Evolutionary conservation across 2,329 filamentous ascomycete genomes (phyloP).

Genomic region (Ophidiomyces ophidiicola): DNA sequence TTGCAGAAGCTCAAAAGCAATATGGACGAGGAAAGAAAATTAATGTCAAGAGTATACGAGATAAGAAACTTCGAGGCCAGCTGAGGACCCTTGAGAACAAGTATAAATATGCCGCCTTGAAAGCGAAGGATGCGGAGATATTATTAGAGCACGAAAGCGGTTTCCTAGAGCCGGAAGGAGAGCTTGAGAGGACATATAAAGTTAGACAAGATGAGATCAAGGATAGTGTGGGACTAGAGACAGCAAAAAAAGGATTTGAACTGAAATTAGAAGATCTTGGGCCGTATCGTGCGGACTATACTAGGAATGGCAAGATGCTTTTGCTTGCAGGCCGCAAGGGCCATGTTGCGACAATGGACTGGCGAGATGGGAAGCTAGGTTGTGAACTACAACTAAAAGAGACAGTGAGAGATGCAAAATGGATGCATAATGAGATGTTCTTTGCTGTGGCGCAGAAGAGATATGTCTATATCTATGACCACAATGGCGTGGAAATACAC

Average conservation of each 20-base stretch:
- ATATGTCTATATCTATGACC: constrained; percentile 92
- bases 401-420: constrained; percentile 77
- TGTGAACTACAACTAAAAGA: constrained; percentile 87
- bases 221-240: constrained; percentile 61
- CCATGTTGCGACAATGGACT: constrained; percentile 93
- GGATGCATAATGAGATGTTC: constrained; percentile 85
- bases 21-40: constrained; percentile 79
- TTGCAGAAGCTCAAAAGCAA: constrained; percentile 49
- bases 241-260: constrained; percentile 86
- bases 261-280: constrained; percentile 70
- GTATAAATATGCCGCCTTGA: constrained; percentile 65
- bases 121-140: constrained; percentile 91
- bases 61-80: constrained; percentile 80
- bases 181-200: constrained; percentile 84
- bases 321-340: constrained; percentile 81
- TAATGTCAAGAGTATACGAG: constrained; percentile 58
- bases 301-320: constrained; percentile 73
- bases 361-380: constrained; percentile 78
- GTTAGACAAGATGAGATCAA: constrained; percentile 79
- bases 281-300: constrained; percentile 81
- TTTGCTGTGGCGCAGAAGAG: constrained; percentile 96
- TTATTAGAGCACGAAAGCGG: constrained; percentile 75
- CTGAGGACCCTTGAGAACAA: constrained; percentile 68
- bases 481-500: constrained; percentile 81
- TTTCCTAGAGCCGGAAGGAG: constrained; percentile 76